Evolutionary conservation across 129 eudicot species (phyloP).

Genomic region (Helichrysum umbraculigerum): DNA sequence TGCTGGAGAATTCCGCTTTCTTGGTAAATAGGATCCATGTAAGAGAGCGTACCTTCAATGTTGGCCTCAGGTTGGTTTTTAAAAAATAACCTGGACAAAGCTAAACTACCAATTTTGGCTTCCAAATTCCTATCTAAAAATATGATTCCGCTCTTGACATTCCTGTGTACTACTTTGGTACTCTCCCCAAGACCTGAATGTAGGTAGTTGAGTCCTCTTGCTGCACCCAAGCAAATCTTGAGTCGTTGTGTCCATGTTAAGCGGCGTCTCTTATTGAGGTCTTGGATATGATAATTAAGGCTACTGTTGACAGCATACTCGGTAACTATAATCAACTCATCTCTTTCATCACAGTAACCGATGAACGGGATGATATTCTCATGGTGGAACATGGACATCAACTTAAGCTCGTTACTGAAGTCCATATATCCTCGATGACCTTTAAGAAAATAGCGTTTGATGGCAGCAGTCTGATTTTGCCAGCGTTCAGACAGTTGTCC

Average conservation of each 20-base stretch:
- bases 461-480: neutral
- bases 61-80: neutral
- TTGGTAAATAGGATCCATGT: neutral
- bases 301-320: neutral
- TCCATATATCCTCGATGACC: neutral
- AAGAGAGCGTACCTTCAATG: neutral
- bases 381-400: neutral
- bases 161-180: neutral
- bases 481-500: neutral
- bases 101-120: neutral
- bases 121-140: neutral
- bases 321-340: neutral
- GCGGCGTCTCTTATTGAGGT: neutral
- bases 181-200: neutral
- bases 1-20: neutral
- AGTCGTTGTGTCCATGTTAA: neutral
- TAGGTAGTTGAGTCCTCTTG: neutral
- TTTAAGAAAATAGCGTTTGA: neutral
- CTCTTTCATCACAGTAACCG: neutral
- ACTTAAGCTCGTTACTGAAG: neutral
- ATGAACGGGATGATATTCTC: neutral
- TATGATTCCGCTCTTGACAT: neutral
- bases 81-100: neutral
- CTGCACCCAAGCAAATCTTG: too few species aligned
- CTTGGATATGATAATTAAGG: constrained; percentile 1